Evolutionary conservation across 192 early-diverging fungal species (phyloP), one percentile per base, ranked within the genome.

Genomic region (Coemansia sp.): DNA sequence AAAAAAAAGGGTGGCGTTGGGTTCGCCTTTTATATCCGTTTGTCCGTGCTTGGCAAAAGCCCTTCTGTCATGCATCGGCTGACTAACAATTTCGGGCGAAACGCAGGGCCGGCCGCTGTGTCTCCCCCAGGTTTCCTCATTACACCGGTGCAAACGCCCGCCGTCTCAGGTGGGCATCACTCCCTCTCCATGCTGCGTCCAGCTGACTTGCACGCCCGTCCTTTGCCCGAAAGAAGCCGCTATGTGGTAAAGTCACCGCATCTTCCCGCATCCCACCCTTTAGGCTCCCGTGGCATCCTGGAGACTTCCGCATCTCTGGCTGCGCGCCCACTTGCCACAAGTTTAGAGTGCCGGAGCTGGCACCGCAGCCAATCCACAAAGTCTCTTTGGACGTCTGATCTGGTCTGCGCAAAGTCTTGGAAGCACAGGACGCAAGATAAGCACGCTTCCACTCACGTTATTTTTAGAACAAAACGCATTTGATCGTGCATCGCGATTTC

Each of bases 391-490:
- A n/a, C 18, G 19, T n/a, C 18, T 29, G 21, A 32, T 10, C 50
- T 31, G 14, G 28, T 12, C 50, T 52, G 50, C 50, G 50, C 50
- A 52, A 44, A 44, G 43, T 52, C 30, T 47, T n/a, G n/a, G n/a
- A n/a, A n/a, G n/a, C n/a, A n/a, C n/a, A n/a, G n/a, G n/a, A n/a
- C n/a, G n/a, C n/a, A n/a, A n/a, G n/a, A n/a, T n/a, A n/a, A n/a
- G n/a, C n/a, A n/a, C n/a, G n/a, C n/a, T n/a, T 35, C 33, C 14
- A 14, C 35, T 0, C 43, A 44, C 0, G 16, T 21, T 44, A 44
- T 44, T 44, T 44, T 44, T 44, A 44, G 43, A 21, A n/a, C 6
- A 5, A n/a, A 8, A n/a, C 19, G 43, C 43, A 44, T 44, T 21
- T 44, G 43, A 44, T 44, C 43, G 43, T 44, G 43, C 43, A 44